Base-by-base conservation (phyloP, 1,284 basidiomycete genomes). In the Tilletia setariae region DNA sequence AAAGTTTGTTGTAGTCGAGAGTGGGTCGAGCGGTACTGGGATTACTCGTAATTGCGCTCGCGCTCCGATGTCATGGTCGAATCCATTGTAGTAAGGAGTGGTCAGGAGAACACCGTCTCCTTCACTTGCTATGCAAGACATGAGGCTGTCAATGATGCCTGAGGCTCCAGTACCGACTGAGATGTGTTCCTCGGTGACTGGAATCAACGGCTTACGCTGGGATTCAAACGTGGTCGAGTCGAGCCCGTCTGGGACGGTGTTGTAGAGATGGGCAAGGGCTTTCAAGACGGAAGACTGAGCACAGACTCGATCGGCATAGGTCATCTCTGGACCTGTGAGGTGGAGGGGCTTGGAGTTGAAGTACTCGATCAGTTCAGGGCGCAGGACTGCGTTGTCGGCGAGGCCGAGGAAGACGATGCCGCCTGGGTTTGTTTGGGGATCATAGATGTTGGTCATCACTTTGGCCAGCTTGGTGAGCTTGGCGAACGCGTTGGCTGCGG, bases 371-470 rank as follows among this genome's bases (percentile, higher is more conserved):
- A 78, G 64, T 49, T 78, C 75, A 11, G 64, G 16, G 11, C 76
- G 72, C 42, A 76, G 70, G 47, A 78, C 70, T 7, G 67, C 66
- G 63, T 78, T 78, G 63, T 78, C 76, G 0, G 76, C 76, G 32
- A 78, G 70, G 40, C 76, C 76, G 13, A 76, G 69, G 23, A 74
- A 72, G 66, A 78, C 73, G 66, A 78, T 73, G 63, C 76, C 76
- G 11, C 70, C 16, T 1, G 76, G 76, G 62, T 78, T 78, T 62
- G 66, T 68, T 53, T 56, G 44, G 15, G 67, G 67, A 23, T 76
- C 76, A 66, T 73, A 75, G 44, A 68, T 51, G 67, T 77, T 69
- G 64, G 59, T 30, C 19, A 75, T 66, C 21, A 71, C 72, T 43
- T 67, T 63, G 42, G 70, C 65, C 2, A 76, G 56, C 23, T 13